These are phyloP conservation scores for Pinus tabuliformis DNA, from an alignment of 75 land plant species.

Conservation along the genomic window DNA sequence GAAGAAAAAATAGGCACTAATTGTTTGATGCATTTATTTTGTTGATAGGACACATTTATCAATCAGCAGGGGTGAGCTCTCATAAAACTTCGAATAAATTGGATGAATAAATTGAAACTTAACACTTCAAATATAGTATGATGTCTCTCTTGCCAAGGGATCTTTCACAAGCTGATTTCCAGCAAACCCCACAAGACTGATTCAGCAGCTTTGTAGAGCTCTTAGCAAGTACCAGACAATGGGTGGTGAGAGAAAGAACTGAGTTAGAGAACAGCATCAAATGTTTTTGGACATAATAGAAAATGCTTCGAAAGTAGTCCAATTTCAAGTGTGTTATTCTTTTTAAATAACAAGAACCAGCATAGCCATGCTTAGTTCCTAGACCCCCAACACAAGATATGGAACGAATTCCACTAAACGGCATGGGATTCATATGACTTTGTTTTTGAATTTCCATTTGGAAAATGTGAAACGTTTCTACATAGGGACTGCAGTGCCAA, in stretches of 20 bases:
- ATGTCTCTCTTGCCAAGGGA: conserved; percentile 45
- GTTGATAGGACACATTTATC: too few relatives aligned
- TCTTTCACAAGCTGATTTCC: conserved; percentile 42
- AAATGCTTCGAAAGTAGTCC: conserved; percentile 33
- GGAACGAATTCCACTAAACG: too few relatives aligned
- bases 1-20: too few relatives aligned
- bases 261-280: conserved; percentile 39
- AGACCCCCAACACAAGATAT: conserved; percentile 11
- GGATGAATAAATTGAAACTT: too few relatives aligned
- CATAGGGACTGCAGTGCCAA: too few relatives aligned
- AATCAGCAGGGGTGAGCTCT: too few relatives aligned
- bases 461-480: too few relatives aligned
- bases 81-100: too few relatives aligned
- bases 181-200: conserved; percentile 45
- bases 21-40: too few relatives aligned
- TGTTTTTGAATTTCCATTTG: too few relatives aligned
- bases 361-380: conserved; percentile 53
- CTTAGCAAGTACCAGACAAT: conserved; percentile 34
- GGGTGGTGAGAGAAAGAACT: conserved; percentile 57
- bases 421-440: too few relatives aligned
- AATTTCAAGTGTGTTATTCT: conserved; percentile 53
- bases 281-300: conserved; percentile 13
- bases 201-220: conserved; percentile 38
- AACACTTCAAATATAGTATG: conserved; percentile 25
- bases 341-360: conserved; percentile 48